phyloP scores from a whole-genome alignment of 768 basidiomycete species.

The Favolaschia claudopus region DNA sequence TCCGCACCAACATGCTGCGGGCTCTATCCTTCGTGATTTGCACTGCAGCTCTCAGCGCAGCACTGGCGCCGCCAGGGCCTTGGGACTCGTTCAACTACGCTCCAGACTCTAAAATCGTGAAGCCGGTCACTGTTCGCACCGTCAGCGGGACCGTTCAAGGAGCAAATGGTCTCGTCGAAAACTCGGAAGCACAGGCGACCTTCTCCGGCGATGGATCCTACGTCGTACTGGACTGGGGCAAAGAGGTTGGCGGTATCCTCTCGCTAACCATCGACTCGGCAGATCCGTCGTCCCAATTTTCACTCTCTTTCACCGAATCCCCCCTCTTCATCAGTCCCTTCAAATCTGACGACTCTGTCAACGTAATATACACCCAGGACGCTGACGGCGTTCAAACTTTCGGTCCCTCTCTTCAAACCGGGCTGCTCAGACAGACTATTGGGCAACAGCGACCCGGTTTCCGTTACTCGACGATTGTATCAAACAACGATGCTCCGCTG shows the following conservation, averaged over 20 bases:
- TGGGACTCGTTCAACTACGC: constrained; percentile 55
- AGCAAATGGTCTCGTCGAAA: constrained; percentile 35
- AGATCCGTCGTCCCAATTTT: constrained; percentile 41
- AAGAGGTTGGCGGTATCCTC: constrained; percentile 46
- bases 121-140: constrained; percentile 36
- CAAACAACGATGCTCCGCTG: constrained; percentile 44
- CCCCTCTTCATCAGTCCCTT: constrained; percentile 53
- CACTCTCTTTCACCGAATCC: constrained; percentile 60
- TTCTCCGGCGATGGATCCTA: constrained; percentile 40
- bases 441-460: constrained; percentile 55
- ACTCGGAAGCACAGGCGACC: constrained; percentile 32
- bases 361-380: constrained; percentile 30
- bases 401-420: constrained; percentile 34
- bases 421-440: constrained; percentile 43
- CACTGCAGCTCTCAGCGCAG: constrained; percentile 8
- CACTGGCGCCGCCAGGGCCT: constrained; percentile 46
- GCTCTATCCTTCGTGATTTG: too few species aligned
- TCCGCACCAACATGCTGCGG: too few species aligned
- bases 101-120: constrained; percentile 40
- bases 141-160: constrained; percentile 35
- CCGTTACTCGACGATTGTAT: constrained; percentile 53
- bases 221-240: constrained; percentile 48
- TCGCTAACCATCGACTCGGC: constrained; percentile 38
- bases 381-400: constrained; percentile 45
- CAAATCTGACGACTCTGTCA: constrained; percentile 51